Percentiles rank a stretch among this genome's conserved stretches.
Evolutionary conservation across 768 basidiomycete genomes (phyloP).

Genomic region (Russula foetens): DNA sequence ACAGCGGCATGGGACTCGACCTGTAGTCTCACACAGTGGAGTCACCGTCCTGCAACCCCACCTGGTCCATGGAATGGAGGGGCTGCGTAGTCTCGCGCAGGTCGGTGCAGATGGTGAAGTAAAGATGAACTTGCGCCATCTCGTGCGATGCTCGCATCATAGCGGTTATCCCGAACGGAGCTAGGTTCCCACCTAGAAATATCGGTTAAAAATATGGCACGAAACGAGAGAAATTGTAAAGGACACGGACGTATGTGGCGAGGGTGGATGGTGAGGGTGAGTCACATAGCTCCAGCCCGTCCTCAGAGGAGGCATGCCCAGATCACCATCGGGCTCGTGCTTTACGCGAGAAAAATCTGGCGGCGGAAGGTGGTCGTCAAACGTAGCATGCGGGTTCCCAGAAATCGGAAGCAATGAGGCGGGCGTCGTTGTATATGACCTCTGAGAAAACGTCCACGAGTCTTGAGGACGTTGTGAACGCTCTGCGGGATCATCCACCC

Average conservation of each 20-base stretch:
- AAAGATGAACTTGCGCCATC: background rate
- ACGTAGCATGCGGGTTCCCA: background rate
- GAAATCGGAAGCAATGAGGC: background rate
- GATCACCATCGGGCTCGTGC: slow-evolving; percentile 4
- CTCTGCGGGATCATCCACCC: background rate
- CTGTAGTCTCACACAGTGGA: background rate
- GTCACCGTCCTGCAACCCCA: background rate
- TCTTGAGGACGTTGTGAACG: background rate
- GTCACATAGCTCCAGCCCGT: slow-evolving; percentile 1
- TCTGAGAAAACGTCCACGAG: background rate
- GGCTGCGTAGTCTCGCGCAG: background rate
- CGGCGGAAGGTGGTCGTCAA: background rate
- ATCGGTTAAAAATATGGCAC: background rate
- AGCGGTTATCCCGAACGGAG: background rate
- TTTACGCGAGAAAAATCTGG: background rate
- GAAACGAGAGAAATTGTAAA: background rate
- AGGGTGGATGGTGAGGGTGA: background rate
- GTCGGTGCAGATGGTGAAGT: background rate
- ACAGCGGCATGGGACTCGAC: background rate
- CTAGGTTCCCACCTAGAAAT: background rate
- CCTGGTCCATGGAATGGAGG: background rate
- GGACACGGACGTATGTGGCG: background rate
- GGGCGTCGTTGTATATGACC: background rate
- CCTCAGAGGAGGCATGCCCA: background rate
- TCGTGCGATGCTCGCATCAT: background rate